Conservation (phyloP, 805 yeast genomes). For the Wickerhamiella azymoides region DNA sequence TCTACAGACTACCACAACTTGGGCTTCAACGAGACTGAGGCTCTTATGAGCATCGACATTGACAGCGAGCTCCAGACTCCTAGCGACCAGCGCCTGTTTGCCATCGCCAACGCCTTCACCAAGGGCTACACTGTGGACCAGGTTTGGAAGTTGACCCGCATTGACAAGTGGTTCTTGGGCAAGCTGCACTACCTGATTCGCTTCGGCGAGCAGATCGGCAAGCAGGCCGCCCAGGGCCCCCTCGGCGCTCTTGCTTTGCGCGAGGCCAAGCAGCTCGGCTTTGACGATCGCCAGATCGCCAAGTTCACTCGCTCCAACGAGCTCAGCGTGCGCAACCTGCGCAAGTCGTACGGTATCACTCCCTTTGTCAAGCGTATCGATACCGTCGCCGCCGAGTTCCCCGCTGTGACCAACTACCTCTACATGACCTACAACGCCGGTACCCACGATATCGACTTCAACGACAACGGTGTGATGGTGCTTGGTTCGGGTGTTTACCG, state of each 20-base stretch:
- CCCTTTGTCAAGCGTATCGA: conserved; percentile 96
- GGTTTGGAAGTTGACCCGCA: conserved; percentile 80
- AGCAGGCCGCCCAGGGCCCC: conserved; percentile 12
- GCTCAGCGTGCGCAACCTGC: conserved; percentile 76
- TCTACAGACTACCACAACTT: conserved; percentile 91
- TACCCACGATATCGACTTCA: conserved; percentile 70
- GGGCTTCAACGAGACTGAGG: conserved; percentile 60
- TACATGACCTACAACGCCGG: conserved; percentile 92
- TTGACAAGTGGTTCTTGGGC: conserved; percentile 92
- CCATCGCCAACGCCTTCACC: conserved; percentile 86
- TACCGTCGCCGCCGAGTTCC: conserved; percentile 98
- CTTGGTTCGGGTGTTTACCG: conserved; percentile 97
- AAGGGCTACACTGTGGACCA: conserved; percentile 83
- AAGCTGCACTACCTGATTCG: conserved; percentile 64
- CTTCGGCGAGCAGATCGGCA: conserved; percentile 38
- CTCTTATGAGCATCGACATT: conserved; percentile 80
- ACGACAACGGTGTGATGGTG: conserved; percentile 90
- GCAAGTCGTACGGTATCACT: conserved; percentile 72
- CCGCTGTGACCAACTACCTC: conserved; percentile 87
- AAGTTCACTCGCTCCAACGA: conserved; percentile 78
- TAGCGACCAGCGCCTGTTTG: conserved; percentile 92
- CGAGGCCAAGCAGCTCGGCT: conserved; percentile 91
- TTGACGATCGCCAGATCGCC: conserved; percentile 94
- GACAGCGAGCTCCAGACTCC: conserved; percentile 92
- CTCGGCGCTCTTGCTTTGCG: conserved; percentile 33